Conservation (phyloP, 768 basidiomycete species). For the Suillus variegatus region DNA sequence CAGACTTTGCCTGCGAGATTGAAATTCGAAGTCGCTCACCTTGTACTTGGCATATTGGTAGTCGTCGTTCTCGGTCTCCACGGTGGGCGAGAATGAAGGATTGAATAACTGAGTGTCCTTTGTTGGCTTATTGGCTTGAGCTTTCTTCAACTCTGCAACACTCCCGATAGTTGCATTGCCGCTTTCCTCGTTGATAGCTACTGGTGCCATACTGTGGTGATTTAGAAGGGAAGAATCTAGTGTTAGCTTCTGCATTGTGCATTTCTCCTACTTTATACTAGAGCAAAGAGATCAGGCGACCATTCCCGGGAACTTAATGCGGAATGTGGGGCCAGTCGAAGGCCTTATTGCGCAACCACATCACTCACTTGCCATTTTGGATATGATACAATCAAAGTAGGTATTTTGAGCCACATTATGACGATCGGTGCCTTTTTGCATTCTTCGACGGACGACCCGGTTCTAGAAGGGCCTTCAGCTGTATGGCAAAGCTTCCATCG, state of each 20-base stretch:
- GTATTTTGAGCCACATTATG: background rate
- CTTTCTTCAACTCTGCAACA: constrained; percentile 25
- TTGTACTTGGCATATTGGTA: constrained; percentile 64
- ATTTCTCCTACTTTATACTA: constrained; percentile 18
- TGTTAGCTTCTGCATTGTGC: background rate
- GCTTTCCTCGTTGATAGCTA: constrained; percentile 43
- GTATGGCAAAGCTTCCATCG: background rate
- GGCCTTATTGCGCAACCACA: constrained; percentile 23
- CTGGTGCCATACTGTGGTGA: constrained; percentile 45
- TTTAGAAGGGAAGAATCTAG: background rate
- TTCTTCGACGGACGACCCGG: background rate
- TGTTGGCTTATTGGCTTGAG: constrained; percentile 10
- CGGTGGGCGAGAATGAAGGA: constrained; percentile 68
- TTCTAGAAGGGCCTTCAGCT: background rate
- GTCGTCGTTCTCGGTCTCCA: constrained; percentile 49
- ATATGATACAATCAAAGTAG: background rate
- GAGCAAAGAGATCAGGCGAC: background rate
- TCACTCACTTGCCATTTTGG: constrained; percentile 15
- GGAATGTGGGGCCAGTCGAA: constrained; percentile 12
- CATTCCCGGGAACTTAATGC: background rate
- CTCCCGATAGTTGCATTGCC: constrained; percentile 22
- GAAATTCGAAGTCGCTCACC: constrained; percentile 35
- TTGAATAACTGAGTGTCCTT: constrained; percentile 42
- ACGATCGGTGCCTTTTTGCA: background rate
- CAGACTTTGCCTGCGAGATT: constrained; percentile 2